phyloP scores from a whole-genome alignment of 1,139 yeast species.

The Saccharomyces hybrid region DNA sequence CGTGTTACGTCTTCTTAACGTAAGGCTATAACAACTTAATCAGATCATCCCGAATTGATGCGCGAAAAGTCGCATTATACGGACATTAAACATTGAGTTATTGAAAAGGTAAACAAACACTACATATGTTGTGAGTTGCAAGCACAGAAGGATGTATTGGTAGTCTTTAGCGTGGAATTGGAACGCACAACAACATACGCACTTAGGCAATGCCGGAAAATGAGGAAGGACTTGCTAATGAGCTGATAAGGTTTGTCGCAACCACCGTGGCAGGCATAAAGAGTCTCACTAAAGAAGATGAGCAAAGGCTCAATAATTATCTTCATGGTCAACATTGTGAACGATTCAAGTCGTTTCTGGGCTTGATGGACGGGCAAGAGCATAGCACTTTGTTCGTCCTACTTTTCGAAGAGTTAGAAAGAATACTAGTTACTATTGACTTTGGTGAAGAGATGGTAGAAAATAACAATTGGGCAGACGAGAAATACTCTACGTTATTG shows the following conservation, averaged over 20 bases:
- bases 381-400: background rate
- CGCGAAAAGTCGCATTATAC: constrained; percentile 1
- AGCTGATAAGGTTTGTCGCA: background rate
- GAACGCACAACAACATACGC: background rate
- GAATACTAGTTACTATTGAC: background rate
- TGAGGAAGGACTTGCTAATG: background rate
- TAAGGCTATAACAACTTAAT: constrained; percentile 1
- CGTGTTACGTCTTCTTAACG: background rate
- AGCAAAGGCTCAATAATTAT: background rate
- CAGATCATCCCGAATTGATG: constrained; percentile 1
- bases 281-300: background rate
- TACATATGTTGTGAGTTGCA: background rate
- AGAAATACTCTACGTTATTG: constrained; percentile 4
- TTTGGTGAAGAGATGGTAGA: background rate
- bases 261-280: background rate
- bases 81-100: background rate
- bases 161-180: background rate
- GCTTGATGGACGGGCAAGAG: background rate
- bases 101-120: background rate
- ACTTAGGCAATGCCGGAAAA: background rate
- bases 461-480: background rate
- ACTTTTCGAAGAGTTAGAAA: background rate
- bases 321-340: background rate
- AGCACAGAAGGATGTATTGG: background rate
- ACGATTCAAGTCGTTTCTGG: background rate